Base-by-base conservation (phyloP, 2,329 filamentous ascomycete genomes). In the Cladophialophora yegresii region DNA sequence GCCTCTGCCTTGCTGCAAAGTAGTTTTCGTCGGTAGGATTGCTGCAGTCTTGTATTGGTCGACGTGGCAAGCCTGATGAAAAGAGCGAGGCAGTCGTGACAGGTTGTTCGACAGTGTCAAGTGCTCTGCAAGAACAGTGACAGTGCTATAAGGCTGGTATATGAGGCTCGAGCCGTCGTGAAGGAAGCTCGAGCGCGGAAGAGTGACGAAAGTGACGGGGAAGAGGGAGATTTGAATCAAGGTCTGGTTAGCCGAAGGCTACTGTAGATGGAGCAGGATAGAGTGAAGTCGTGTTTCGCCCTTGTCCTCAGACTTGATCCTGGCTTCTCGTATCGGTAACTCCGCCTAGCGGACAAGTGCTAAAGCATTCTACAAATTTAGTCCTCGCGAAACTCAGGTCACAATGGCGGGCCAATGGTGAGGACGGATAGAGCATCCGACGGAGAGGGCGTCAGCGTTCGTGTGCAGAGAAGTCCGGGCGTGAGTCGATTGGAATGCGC, bases 311-410 rank as follows among this genome's bases (percentile, higher is more conserved):
- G 28, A 20, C 12, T 54, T 20, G 28, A 54, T 54, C 51, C 51
- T 54, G 51, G 51, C 30, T 51, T 33, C 57, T 59, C 57, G 57
- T 59, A 40, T 59, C 45, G 57, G 30, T 36, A 53, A 36, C 45
- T 45, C 57, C 57, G 51, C 43, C 16, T 6, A 28, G 56, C 56
- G 56, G 56, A 58, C 40, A 59, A 40, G 45, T 50, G 47, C 57
- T 59, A 51, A 16, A 59, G 23, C 45, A 51, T 59, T 22, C 56
- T 59, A 59, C 51, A 59, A 51, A 59, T 59, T 59, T 45, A 59
- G 28, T 59, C 47, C 57, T 40, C 43, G 50, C 28, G 43, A 50
- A n/a, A 22, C 36, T n/a, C 16, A 22, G 36, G 33, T 59, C 57
- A 45, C 57, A 59, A 22, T 51, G n/a, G 28, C 47, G 30, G 22